Percentiles rank a stretch among this genome's conserved stretches.
Conservation (phyloP, 371 early-diverging fungal species). For the Capillidium rhysosporum region DNA sequence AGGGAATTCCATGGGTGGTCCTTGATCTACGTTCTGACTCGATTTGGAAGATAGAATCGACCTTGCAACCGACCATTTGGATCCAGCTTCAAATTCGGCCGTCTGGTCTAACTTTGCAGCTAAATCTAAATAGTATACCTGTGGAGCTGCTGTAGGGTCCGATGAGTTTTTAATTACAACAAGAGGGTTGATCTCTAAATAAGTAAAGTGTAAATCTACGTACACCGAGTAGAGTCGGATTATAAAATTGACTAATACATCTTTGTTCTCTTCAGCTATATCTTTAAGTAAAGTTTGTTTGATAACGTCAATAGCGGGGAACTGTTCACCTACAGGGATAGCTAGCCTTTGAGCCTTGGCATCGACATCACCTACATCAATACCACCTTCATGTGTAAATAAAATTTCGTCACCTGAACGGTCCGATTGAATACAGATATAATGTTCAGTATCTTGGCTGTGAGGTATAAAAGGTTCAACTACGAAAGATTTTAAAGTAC, state of each 20-base stretch:
- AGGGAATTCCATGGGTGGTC: constrained; percentile 91
- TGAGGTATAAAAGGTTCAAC: constrained; percentile 95
- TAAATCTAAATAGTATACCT: constrained; percentile 81
- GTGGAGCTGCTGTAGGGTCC: constrained; percentile 24
- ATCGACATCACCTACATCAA: constrained; percentile 97
- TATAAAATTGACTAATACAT: constrained; percentile 75
- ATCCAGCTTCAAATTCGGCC: constrained; percentile 88
- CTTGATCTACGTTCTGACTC: constrained; percentile 35
- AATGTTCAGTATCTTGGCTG: constrained; percentile 77
- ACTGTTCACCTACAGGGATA: constrained; percentile 40
- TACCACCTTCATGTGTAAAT: constrained; percentile 94
- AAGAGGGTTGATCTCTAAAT: constrained; percentile 96
- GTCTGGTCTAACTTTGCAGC: constrained; percentile 97
- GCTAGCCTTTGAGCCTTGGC: constrained; percentile 77
- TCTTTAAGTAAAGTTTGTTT: constrained; percentile 35
- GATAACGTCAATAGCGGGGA: constrained; percentile 43
- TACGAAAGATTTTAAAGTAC: constrained; percentile 79
- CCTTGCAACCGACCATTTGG: constrained; percentile 70
- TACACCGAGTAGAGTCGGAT: constrained; percentile 82
- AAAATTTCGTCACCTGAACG: constrained; percentile 89
- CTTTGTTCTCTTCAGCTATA: constrained; percentile 50
- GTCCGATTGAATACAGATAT: constrained; percentile 87
- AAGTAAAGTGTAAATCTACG: constrained; percentile 89
- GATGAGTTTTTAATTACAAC: constrained; percentile 60
- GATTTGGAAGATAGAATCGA: constrained; percentile 11